Evolutionary conservation across 1,139 yeast genomes (phyloP).

Genomic region (Candida albicans): DNA sequence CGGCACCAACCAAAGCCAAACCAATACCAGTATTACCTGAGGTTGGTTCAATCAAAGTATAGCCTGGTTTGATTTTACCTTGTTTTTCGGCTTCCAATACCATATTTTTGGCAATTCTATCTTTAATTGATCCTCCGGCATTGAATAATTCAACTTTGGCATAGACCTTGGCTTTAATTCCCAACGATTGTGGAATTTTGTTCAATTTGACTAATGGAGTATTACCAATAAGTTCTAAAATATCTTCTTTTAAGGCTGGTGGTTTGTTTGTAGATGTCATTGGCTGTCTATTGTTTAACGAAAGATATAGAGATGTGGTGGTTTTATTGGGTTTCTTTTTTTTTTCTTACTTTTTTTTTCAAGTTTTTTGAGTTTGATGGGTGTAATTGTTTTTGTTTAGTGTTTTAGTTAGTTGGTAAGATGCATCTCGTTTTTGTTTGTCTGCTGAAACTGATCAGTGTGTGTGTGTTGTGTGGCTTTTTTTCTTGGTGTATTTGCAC

Average conservation of each 20-base stretch:
- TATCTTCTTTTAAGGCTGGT: constrained; percentile 40
- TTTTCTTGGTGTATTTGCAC: too few relatives aligned
- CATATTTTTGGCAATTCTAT: constrained; percentile 65
- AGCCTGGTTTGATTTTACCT: constrained; percentile 82
- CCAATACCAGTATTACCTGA: constrained; percentile 92
- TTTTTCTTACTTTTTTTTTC: constrained; percentile 5
- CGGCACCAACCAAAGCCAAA: constrained; percentile 83
- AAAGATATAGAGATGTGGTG: neutral
- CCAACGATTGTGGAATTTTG: constrained; percentile 74
- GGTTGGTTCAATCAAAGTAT: constrained; percentile 86
- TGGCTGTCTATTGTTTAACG: neutral
- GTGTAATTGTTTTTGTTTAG: too few relatives aligned
- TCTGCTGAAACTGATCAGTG: too few relatives aligned
- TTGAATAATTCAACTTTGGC: constrained; percentile 68
- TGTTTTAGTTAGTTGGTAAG: too few relatives aligned
- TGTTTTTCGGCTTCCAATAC: constrained; percentile 79
- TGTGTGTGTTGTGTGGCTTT: too few relatives aligned
- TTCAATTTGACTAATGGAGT: constrained; percentile 78
- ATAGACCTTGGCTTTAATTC: constrained; percentile 62
- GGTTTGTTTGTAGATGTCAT: constrained; percentile 15
- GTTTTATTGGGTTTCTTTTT: neutral
- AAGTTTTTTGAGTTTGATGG: too few relatives aligned
- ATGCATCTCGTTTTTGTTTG: too few relatives aligned
- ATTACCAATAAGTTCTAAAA: constrained; percentile 73
- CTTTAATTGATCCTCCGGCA: constrained; percentile 72